These are phyloP conservation scores for Pisolithus microcarpus DNA, from an alignment of 768 basidiomycete species.

Conservation along the genomic window DNA sequence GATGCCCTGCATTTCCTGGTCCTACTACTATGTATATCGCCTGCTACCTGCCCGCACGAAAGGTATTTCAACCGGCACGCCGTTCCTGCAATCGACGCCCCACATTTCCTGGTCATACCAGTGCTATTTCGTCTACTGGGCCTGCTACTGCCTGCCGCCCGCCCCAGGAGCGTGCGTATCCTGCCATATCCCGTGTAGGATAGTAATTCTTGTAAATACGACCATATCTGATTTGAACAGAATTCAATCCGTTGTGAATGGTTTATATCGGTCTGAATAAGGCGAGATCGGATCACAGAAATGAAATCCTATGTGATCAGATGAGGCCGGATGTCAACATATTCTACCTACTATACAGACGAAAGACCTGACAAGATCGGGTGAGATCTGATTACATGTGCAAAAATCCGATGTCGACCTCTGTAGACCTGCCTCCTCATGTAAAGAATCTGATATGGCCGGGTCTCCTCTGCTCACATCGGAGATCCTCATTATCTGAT, in stretches of 20 bases:
- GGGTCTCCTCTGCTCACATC: no score
- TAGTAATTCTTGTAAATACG: neutral
- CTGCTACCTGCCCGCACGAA: neutral
- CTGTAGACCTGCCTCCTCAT: no score
- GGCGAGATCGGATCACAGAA: neutral
- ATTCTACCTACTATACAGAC: neutral
- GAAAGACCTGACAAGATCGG: no score
- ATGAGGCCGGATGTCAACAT: neutral
- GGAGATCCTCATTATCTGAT: no score
- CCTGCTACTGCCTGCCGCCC: no score
- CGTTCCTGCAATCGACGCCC: no score
- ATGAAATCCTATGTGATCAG: neutral
- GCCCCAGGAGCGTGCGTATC: neutral
- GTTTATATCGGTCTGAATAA: neutral
- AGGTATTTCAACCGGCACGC: no score
- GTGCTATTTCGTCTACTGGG: no score
- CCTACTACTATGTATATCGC: neutral
- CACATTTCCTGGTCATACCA: no score
- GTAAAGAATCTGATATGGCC: no score
- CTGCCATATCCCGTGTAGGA: neutral
- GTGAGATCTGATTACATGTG: no score
- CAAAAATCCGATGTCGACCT: no score
- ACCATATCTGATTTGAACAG: neutral
- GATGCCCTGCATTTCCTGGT: neutral
- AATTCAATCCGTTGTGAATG: neutral